Base-by-base conservation (phyloP, 1,284 basidiomycete species). In the Pseudozyma sp. region DNA sequence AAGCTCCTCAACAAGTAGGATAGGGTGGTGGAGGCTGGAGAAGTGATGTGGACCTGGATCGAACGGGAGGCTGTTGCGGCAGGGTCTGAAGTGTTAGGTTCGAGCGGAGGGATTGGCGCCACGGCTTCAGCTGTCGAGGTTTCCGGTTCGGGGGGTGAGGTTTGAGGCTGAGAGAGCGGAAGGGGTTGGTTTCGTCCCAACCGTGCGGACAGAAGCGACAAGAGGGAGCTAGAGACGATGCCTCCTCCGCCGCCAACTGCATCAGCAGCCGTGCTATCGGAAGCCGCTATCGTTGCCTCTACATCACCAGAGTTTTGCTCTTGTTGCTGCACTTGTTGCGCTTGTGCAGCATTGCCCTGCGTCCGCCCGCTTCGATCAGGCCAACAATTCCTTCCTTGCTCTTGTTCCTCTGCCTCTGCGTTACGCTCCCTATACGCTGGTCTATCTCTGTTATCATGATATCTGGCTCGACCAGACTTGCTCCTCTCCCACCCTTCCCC, bases 151-250 rank as follows among this genome's bases (percentile, higher is more conserved):
- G 11, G 1, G 5, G 49, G 34, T 3, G 6, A 38, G 13, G n/a
- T 18, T 8, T 8, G 38, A 25, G 16, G 52, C 40, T 51, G 45
- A 13, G 16, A 44, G 34, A 21, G 21, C 3, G 54, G 13, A 19
- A 21, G 36, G 5, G 34, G 14, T 21, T 36, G 57, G 5, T 25
- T 14, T 3, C 69, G 63, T 9, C 59, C 63, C 1, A 67, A 16
- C 1, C 56, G 55, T 44, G 61, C 54, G 19, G 53, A 58, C 1
- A 66, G 63, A 14, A 71, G 36, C 1, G 40, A 36, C 2, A 66
- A 59, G 13, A 65, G 40, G 39, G 34, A 62, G 52, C 7, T 50
- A 4, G 70, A 65, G n/a, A 70, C 18, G 18, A 72, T 67, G 8
- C 56, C 59, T 12, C 39, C 59, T 4, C 9, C 44, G 10, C 47